Base-by-base conservation (phyloP, 2,329 filamentous ascomycete species). In the Sporothrix schenckii region DNA sequence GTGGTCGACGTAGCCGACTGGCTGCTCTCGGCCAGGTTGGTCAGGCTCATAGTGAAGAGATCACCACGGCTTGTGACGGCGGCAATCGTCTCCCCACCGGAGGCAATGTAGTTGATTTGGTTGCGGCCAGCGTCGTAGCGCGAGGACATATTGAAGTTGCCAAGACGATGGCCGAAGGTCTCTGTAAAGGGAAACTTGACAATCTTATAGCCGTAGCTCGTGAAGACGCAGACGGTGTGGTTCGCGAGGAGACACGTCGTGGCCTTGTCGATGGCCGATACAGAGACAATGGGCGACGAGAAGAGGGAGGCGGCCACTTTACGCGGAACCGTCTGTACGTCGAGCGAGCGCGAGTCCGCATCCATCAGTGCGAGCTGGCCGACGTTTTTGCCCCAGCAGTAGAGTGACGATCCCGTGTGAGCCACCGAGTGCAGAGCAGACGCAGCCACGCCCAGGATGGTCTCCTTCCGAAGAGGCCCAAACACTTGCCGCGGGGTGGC, bases 311-410 rank as follows among this genome's bases (percentile, higher is more conserved):
- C 92, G 0, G 93, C 94, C 56, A 99, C 94, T 77, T 91, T 94
- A 61, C 95, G 88, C 30, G 95, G 95, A 0, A 88, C 89, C 24
- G 86, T 81, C 77, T 98, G 95, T n/a, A 91, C 82, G 75, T 95
- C 92, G 5, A 98, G 85, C 0, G 93, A 97, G 60, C 94, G 89
- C 34, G 95, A 96, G 80, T 98, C 94, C 0, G 95, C 94, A 78
- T 97, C 95, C 81, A 97, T 93, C 68, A 99, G 85, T 5, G 93
- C 95, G 61, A 99, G 86, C 78, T 99, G 95, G 1, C 95, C 95
- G 75, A 93, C 89, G 76, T 98, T 99, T 76, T 95, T 96, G 27
- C 95, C 95, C 85, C 97, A 99, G 2, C 93, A 97, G 77, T 92
- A 99, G 1, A 99, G 81, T 0, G 92, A 92, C 0, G 88, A 88